phyloP scores from a whole-genome alignment of 2,329 filamentous ascomycete genomes.

The Hortaea werneckii region DNA sequence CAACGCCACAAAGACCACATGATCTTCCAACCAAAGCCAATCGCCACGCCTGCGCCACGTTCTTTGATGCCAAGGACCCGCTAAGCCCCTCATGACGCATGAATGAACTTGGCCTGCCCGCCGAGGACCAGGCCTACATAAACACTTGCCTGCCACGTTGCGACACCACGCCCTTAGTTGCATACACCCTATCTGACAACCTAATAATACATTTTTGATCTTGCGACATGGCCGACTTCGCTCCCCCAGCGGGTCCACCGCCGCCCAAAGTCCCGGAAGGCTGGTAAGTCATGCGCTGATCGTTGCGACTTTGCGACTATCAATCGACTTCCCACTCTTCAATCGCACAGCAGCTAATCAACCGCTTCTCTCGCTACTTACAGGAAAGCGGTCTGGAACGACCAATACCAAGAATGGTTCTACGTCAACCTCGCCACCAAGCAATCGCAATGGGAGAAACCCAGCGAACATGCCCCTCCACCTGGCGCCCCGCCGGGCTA shows the following conservation, averaged over 20 bases:
- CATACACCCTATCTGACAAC: no score
- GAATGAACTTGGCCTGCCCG: neutral
- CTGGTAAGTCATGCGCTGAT: slow-evolving; percentile 39
- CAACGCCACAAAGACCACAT: no score
- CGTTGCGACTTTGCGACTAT: no score
- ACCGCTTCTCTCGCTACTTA: neutral
- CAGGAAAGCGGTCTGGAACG: slow-evolving; percentile 65
- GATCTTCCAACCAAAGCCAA: no score
- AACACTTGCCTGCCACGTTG: no score
- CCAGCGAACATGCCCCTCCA: slow-evolving; percentile 52
- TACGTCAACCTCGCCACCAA: slow-evolving; percentile 85
- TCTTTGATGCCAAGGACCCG: neutral
- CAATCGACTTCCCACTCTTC: no score
- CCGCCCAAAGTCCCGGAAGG: slow-evolving; percentile 54
- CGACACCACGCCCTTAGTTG: no score
- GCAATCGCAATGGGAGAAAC: slow-evolving; percentile 81
- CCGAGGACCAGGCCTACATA: neutral
- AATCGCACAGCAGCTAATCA: neutral
- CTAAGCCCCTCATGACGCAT: neutral
- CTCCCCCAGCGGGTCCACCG: slow-evolving; percentile 22
- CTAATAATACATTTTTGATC: no score
- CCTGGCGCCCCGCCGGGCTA: slow-evolving; percentile 61
- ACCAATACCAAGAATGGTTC: slow-evolving; percentile 87
- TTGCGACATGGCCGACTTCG: slow-evolving; percentile 22
- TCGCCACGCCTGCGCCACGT: no score